Conservation (phyloP, 768 basidiomycete genomes). For the Pholiota microspora region DNA sequence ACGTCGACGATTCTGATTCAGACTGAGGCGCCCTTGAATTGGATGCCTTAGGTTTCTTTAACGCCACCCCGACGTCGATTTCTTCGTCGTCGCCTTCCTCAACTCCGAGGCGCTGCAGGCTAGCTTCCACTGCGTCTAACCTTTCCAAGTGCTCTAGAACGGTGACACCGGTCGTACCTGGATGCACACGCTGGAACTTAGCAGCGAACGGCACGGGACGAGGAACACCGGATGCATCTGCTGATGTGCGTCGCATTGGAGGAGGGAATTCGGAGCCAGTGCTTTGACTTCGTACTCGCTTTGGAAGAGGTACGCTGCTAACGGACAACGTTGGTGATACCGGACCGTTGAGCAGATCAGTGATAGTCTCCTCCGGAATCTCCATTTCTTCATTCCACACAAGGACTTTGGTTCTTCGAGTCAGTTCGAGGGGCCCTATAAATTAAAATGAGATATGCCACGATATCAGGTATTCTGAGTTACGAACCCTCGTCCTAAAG, state of each 20-base stretch:
- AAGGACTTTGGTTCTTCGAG: slow-evolving; percentile 74
- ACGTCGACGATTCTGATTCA: slow-evolving; percentile 25
- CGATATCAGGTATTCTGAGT: neutral
- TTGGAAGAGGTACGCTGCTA: slow-evolving; percentile 58
- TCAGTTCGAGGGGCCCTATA: slow-evolving; percentile 85
- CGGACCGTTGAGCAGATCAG: slow-evolving; percentile 35
- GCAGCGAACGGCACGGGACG: slow-evolving; percentile 81
- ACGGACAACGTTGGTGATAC: slow-evolving; percentile 62
- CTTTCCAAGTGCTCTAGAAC: slow-evolving; percentile 85
- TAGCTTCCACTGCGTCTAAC: slow-evolving; percentile 79
- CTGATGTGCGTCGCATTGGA: slow-evolving; percentile 61
- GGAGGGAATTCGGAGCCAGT: slow-evolving; percentile 74
- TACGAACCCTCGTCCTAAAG: slow-evolving; percentile 69
- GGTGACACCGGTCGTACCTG: slow-evolving; percentile 83
- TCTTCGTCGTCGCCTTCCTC: slow-evolving; percentile 47
- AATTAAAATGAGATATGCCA: neutral
- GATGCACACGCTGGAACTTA: slow-evolving; percentile 82
- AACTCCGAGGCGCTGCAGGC: slow-evolving; percentile 68
- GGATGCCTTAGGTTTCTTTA: slow-evolving; percentile 9
- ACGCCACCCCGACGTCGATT: slow-evolving; percentile 58
- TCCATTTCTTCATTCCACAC: slow-evolving; percentile 90
- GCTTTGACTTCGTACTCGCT: slow-evolving; percentile 55
- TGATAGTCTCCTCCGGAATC: slow-evolving; percentile 53
- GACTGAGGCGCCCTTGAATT: neutral
- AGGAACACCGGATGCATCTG: slow-evolving; percentile 58